A percentile compares a stretch with the other conserved stretches of the same genome.
phyloP scores from a whole-genome alignment of 305 asterid genomes.

The Solanum hybrid region DNA sequence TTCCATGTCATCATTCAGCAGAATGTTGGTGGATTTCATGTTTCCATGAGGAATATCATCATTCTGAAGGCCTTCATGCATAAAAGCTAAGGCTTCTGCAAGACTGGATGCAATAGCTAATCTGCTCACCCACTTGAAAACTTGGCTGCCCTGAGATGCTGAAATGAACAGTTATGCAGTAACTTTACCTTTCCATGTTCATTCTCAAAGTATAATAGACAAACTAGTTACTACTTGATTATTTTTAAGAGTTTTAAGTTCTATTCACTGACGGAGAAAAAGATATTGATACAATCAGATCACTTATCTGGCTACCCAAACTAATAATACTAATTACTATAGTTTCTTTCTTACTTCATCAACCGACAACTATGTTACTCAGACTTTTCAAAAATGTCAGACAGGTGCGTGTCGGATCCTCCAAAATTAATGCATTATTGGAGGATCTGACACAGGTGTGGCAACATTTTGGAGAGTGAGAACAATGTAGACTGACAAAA shows the following conservation, averaged over 20 bases:
- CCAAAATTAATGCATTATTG: neutral
- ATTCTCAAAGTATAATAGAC: neutral
- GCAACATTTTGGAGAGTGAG: neutral
- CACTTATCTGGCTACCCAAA: neutral
- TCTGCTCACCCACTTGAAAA: conserved; percentile 51
- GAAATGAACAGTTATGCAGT: conserved; percentile 1
- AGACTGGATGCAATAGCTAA: conserved; percentile 35
- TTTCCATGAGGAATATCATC: conserved; percentile 61
- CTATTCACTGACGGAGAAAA: neutral
- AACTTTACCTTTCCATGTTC: neutral
- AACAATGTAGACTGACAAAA: neutral
- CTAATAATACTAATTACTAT: neutral
- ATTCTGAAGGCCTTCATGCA: conserved; percentile 44
- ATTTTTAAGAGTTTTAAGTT: neutral
- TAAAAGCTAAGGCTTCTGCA: conserved; percentile 44
- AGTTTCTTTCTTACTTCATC: neutral
- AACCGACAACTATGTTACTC: neutral
- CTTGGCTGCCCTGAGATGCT: conserved; percentile 35
- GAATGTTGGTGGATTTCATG: conserved; percentile 62
- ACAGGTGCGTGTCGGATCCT: neutral
- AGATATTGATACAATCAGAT: neutral
- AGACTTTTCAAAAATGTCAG: neutral
- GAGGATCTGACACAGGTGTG: neutral
- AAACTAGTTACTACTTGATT: neutral
- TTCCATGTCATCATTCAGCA: conserved; percentile 41